phyloP scores from a whole-genome alignment of 129 eudicot species.

The Helichrysum umbraculigerum region DNA sequence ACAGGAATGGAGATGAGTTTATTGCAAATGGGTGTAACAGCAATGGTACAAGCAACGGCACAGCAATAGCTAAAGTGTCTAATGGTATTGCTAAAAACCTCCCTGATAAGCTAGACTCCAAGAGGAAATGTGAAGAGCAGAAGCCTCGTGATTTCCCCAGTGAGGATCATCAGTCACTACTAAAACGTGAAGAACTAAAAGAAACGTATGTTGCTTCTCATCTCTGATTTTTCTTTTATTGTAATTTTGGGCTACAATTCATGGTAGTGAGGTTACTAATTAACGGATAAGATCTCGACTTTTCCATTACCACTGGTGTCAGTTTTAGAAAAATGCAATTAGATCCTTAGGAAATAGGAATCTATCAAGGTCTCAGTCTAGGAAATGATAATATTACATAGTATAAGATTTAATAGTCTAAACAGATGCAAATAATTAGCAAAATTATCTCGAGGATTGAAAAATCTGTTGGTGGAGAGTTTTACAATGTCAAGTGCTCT shows the following conservation, averaged over 20 bases:
- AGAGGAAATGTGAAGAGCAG: constrained; percentile 49
- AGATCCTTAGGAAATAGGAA: constrained; percentile 9
- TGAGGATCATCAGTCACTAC: constrained; percentile 46
- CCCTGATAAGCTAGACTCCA: constrained; percentile 39
- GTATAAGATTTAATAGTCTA: neutral
- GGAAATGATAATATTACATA: constrained; percentile 11
- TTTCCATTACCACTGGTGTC: neutral
- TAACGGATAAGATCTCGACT: neutral
- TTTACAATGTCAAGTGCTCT: neutral
- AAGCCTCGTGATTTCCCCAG: constrained; percentile 43
- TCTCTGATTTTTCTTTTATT: constrained; percentile 21
- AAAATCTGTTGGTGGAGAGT: neutral
- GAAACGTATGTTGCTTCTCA: constrained; percentile 51
- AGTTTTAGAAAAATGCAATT: neutral
- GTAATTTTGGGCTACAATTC: constrained; percentile 11
- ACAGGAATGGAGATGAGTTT: constrained; percentile 21
- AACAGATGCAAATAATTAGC: neutral
- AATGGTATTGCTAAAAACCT: constrained; percentile 37
- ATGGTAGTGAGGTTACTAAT: neutral
- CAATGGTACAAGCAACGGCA: constrained; percentile 24
- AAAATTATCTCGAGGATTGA: neutral
- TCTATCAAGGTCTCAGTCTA: neutral
- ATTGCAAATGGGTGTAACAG: constrained; percentile 32
- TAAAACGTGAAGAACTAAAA: constrained; percentile 50
- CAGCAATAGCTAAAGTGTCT: constrained; percentile 24